Evolutionary conservation across 495 filamentous ascomycete genomes (phyloP), one percentile per base, ranked within the genome.

Genomic region (Xylaria flabelliformis): DNA sequence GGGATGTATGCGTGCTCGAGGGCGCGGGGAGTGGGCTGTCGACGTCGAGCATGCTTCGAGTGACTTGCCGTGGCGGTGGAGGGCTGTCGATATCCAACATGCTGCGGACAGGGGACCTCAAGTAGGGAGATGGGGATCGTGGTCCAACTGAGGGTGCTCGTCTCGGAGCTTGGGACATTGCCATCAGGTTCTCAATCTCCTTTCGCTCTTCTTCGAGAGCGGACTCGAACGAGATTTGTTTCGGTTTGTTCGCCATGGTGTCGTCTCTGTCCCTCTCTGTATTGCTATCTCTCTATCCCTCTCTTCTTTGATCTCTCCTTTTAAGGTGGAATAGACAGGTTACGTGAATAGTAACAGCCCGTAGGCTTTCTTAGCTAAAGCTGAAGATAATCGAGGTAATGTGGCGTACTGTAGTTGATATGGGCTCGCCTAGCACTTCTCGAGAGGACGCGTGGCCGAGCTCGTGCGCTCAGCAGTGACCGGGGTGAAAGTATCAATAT

Each of bases 141-240:
- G 70, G 80, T 5, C 72, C 80, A 17, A 76, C 64, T n/a, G 80
- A 77, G 48, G 81, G 81, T 48, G 80, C 71, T 69, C 82, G 79
- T 59, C 78, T 76, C 73, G 83, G 48, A 26, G 42, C 32, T 32
- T 73, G 74, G 29, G 72, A 68, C 77, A 81, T 69, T 59, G 73
- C 88, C 24, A 93, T 80, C 56, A 92, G 80, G 68, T 87, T 88
- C 74, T 93, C 83, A 53, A 94, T 87, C 81, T 92, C 92, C 70
- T 85, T 85, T 58, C 90, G 86, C 83, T 94, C 92, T 80, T 93
- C 89, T 76, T 93, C 91, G 58, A 93, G 84, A 65, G 90, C 88
- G 29, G 89, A 84, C 83, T 93, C 91, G 70, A 93, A 87, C 73
- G 92, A 92, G 91, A 86, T 86, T 13, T 78, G 77, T 36, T 51